Percentiles rank a stretch among this genome's conserved stretches.
phyloP scores from a whole-genome alignment of 257 asterid species.

The Solanum chilense region DNA sequence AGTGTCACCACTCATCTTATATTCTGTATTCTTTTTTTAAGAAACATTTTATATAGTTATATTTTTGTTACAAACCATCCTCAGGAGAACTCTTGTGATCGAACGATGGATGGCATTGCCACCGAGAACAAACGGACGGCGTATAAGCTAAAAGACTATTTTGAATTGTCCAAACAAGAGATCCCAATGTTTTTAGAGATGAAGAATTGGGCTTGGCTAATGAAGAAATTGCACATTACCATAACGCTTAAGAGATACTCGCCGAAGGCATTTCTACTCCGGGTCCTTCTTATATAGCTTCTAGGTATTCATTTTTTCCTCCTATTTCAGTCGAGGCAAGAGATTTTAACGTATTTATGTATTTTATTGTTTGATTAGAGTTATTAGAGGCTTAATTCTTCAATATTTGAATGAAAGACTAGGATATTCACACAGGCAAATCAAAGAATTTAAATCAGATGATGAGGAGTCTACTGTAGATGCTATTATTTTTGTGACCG shows the following conservation, averaged over 20 bases:
- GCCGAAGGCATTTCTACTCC: slow-evolving; percentile 75
- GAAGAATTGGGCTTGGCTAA: slow-evolving; percentile 92
- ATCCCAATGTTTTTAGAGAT: slow-evolving; percentile 74
- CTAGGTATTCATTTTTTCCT: slow-evolving; percentile 35
- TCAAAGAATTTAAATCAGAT: not conserved
- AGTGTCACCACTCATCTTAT: no score
- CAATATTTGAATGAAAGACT: not conserved
- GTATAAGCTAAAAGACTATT: slow-evolving; percentile 74
- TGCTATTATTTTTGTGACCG: not conserved
- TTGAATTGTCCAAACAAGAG: slow-evolving; percentile 81
- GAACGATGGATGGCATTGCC: slow-evolving; percentile 55
- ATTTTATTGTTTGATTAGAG: not conserved
- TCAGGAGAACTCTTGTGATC: slow-evolving; percentile 30
- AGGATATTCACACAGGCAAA: not conserved
- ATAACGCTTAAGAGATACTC: slow-evolving; percentile 57
- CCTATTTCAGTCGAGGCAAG: not conserved
- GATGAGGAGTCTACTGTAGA: not conserved
- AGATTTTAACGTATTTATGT: not conserved
- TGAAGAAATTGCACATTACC: slow-evolving; percentile 57
- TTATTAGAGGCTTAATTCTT: not conserved
- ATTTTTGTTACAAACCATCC: not conserved
- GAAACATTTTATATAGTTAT: no score
- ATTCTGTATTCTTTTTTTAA: no score
- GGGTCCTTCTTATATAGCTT: slow-evolving; percentile 75
- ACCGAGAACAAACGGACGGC: slow-evolving; percentile 91